Evolutionary conservation across 495 filamentous ascomycete species (phyloP).

Genomic region (Cenococcum geophilum): DNA sequence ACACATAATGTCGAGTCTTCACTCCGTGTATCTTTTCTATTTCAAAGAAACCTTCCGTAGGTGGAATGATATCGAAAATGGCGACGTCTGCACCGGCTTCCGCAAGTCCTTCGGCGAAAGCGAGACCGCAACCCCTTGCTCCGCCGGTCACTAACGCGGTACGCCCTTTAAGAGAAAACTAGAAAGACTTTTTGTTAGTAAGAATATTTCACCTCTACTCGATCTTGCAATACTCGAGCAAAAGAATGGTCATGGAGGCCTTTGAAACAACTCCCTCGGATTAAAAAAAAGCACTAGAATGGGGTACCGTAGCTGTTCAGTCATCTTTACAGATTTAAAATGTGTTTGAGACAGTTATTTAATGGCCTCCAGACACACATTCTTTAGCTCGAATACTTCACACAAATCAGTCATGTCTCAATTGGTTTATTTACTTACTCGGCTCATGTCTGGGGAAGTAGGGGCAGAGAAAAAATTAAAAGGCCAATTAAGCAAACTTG

Average conservation of each 20-base stretch:
- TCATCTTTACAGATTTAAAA: too few relatives aligned
- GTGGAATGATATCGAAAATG: conserved; percentile 3
- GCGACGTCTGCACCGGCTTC: conserved; percentile 4
- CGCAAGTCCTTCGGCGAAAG: conserved; percentile 6
- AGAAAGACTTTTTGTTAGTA: not conserved
- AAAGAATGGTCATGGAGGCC: too few relatives aligned
- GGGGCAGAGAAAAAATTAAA: too few relatives aligned
- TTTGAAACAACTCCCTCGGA: too few relatives aligned
- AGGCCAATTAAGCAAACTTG: too few relatives aligned
- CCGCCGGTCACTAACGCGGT: conserved; percentile 3
- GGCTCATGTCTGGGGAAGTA: not conserved
- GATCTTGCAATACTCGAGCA: too few relatives aligned
- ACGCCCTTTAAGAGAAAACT: conserved; percentile 4
- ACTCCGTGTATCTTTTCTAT: conserved; percentile 4
- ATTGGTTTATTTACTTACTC: not conserved
- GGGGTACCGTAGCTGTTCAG: too few relatives aligned
- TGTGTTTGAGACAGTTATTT: not conserved
- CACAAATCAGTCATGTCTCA: not conserved
- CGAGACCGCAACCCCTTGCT: conserved; percentile 2
- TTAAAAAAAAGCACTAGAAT: too few relatives aligned
- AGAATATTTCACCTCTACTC: not conserved
- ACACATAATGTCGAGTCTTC: conserved; percentile 1
- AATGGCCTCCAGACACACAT: not conserved
- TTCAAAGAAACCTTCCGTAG: conserved; percentile 4
- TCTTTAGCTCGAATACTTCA: not conserved